Conservation (phyloP, 306 rosid species). For the Argentina anserina region DNA sequence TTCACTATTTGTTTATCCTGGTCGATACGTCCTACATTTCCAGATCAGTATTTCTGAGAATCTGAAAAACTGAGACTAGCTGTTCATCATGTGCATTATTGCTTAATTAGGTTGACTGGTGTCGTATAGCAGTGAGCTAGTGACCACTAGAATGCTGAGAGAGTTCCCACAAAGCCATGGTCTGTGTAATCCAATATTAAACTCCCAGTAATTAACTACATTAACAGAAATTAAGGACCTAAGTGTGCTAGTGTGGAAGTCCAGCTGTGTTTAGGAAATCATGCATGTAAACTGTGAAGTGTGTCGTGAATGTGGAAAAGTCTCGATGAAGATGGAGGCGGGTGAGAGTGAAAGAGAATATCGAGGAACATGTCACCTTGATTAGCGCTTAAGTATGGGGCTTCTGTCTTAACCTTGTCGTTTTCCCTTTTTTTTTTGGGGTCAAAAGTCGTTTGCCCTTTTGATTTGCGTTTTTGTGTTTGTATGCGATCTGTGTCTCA, state of each 20-base stretch:
- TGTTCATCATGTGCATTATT: not conserved
- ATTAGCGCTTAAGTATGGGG: constrained; percentile 52
- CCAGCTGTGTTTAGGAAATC: constrained; percentile 2
- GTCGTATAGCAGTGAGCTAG: not conserved
- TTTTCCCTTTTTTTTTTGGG: constrained; percentile 31
- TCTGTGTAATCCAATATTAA: not conserved
- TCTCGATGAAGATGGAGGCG: constrained; percentile 2
- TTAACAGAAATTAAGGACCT: not conserved
- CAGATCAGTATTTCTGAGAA: not conserved
- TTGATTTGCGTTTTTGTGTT: not conserved
- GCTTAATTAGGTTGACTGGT: not conserved
- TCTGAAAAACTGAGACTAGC: not conserved
- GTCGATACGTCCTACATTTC: not conserved
- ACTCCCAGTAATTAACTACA: not conserved
- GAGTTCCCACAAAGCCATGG: not conserved
- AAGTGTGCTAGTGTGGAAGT: not conserved
- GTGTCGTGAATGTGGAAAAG: not conserved
- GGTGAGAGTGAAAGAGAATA: constrained; percentile 19
- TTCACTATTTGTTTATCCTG: not conserved
- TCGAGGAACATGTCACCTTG: constrained; percentile 55
- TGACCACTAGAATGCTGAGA: not conserved
- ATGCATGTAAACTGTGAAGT: not conserved
- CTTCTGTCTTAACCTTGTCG: constrained; percentile 39
- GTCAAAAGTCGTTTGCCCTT: constrained; percentile 32
- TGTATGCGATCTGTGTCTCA: not conserved